These are phyloP conservation scores for Sedum album DNA, from an alignment of 164 flowering plant genomes.

Conservation along the genomic window DNA sequence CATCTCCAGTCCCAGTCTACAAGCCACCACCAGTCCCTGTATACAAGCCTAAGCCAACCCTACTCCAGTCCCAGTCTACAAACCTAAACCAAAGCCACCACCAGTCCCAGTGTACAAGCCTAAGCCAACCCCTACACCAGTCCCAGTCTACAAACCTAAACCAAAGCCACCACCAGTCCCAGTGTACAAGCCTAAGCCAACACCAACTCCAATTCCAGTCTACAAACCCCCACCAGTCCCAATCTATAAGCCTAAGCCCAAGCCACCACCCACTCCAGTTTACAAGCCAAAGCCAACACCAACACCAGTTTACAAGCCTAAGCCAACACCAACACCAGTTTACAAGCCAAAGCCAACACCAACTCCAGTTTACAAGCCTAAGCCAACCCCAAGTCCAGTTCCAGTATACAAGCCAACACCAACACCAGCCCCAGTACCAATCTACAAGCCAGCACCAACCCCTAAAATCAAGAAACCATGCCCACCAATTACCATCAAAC, in stretches of 20 bases:
- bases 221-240: background rate
- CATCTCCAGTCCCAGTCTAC: slow-evolving; percentile 9
- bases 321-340: background rate
- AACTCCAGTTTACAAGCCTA: background rate
- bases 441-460: slow-evolving; percentile 10
- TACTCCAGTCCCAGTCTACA: slow-evolving; percentile 20
- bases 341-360: background rate
- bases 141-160: slow-evolving; percentile 15
- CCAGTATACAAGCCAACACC: slow-evolving; percentile 6
- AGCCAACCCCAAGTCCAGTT: background rate
- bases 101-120: slow-evolving; percentile 12
- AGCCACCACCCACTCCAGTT: background rate
- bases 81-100: slow-evolving; percentile 8
- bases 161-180: background rate
- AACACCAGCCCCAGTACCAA: slow-evolving; percentile 20
- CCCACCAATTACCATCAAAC: slow-evolving; percentile 15
- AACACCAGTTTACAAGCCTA: background rate
- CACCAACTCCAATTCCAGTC: background rate
- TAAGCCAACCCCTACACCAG: slow-evolving; percentile 12
- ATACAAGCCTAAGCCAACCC: slow-evolving; percentile 8
- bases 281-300: background rate
- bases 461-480: slow-evolving; percentile 12
- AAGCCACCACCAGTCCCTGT: slow-evolving; percentile 19
- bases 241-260: background rate
- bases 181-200: background rate